Evolutionary conservation across 306 rosid genomes (phyloP).

Genomic region (Fragaria ananassa): DNA sequence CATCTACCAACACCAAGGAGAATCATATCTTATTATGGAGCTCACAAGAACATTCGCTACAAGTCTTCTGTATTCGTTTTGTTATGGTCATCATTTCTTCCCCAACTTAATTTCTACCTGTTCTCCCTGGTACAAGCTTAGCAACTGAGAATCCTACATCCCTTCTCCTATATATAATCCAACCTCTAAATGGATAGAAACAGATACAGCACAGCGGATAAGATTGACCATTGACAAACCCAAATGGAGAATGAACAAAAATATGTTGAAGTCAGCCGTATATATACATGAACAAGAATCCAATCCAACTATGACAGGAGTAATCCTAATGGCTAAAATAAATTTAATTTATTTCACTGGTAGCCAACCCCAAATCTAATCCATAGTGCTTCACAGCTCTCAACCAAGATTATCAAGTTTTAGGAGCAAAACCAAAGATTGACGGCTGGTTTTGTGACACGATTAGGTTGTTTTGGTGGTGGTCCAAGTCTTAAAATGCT

Average conservation of each 20-base stretch:
- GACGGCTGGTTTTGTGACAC: slow-evolving; percentile 28
- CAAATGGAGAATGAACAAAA: slow-evolving; percentile 28
- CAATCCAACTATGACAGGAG: background rate
- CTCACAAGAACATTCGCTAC: background rate
- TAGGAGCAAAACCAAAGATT: background rate
- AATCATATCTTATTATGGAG: background rate
- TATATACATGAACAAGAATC: background rate
- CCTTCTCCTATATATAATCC: background rate
- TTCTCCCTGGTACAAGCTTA: background rate
- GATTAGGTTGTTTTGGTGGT: slow-evolving; percentile 8
- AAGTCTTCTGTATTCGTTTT: background rate
- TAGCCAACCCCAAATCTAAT: slow-evolving; percentile 16
- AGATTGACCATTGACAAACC: slow-evolving; percentile 19
- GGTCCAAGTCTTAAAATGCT: slow-evolving; percentile 27
- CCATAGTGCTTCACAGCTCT: slow-evolving; percentile 30
- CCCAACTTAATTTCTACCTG: background rate
- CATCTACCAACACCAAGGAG: background rate
- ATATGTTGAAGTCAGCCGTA: background rate
- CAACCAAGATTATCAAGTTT: background rate
- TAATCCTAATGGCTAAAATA: background rate
- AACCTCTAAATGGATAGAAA: slow-evolving; percentile 11
- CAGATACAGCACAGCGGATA: background rate
- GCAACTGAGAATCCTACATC: slow-evolving; percentile 2
- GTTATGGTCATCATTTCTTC: background rate
- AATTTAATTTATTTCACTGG: background rate